Conservation (phyloP, 768 basidiomycete species). For the Boletus coccyginus region DNA sequence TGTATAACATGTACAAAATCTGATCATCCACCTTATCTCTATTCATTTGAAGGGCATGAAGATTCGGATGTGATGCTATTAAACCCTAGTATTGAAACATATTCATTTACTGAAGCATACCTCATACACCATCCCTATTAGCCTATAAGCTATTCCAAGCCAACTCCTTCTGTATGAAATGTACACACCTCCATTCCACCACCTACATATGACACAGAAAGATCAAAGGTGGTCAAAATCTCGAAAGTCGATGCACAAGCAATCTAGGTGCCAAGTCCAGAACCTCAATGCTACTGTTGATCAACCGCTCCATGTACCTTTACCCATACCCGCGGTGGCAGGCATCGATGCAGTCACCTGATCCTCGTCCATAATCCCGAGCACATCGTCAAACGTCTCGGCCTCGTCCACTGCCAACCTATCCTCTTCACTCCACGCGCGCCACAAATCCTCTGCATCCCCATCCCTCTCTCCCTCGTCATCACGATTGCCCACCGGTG, state of each 20-base stretch:
- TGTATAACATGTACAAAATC: too few relatives aligned
- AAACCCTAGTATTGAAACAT: too few relatives aligned
- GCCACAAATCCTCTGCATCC: conserved; percentile 23
- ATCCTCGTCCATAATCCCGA: conserved; percentile 34
- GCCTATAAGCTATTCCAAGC: too few relatives aligned
- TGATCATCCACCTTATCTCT: too few relatives aligned
- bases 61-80: too few relatives aligned
- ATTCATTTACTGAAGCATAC: too few relatives aligned
- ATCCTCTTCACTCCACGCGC: conserved; percentile 27
- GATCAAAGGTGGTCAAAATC: neutral
- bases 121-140: too few relatives aligned
- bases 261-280: too few relatives aligned
- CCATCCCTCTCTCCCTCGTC: neutral
- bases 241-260: neutral
- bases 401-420: conserved; percentile 27
- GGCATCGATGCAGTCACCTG: conserved; percentile 19
- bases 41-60: too few relatives aligned
- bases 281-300: neutral
- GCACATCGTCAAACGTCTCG: conserved; percentile 33
- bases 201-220: too few relatives aligned
- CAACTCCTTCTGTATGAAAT: too few relatives aligned
- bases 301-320: neutral
- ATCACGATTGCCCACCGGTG: neutral
- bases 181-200: too few relatives aligned
- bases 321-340: neutral